These are phyloP conservation scores for Trypanosoma platydactyli DNA, from an alignment of 208 protist genomes.

Conservation along the genomic window DNA sequence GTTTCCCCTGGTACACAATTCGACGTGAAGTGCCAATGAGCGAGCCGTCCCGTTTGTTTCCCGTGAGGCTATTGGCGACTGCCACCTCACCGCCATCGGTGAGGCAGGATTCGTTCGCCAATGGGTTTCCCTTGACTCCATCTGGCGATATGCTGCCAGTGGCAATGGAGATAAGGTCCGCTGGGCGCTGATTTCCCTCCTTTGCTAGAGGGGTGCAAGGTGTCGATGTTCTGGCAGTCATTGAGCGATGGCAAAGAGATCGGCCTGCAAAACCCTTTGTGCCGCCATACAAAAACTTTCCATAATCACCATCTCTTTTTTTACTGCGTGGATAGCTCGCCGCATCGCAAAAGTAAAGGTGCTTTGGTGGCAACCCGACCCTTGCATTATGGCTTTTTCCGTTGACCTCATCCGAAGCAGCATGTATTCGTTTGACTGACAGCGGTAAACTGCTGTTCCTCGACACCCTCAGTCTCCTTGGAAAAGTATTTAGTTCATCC, in stretches of 20 bases:
- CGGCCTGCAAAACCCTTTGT: slow-evolving; percentile 1
- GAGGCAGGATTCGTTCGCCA: neutral
- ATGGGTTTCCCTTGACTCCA: neutral
- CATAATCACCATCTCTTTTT: slow-evolving; percentile 1
- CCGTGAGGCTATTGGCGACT: neutral
- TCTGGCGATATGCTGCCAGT: neutral
- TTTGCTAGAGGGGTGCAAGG: neutral
- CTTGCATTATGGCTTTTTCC: neutral
- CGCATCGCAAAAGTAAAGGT: neutral
- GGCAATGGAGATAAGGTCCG: neutral
- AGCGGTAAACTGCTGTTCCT: neutral
- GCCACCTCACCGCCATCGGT: neutral
- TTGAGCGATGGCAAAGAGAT: neutral
- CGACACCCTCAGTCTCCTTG: neutral
- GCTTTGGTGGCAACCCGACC: neutral
- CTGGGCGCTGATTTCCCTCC: neutral
- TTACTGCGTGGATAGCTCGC: neutral
- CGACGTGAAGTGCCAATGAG: neutral
- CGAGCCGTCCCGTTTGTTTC: neutral
- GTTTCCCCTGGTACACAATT: slow-evolving; percentile 9
- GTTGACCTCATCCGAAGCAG: neutral
- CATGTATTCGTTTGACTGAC: neutral
- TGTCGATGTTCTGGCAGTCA: neutral
- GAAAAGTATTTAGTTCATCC: neutral
- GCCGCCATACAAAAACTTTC: neutral